Evolutionary conservation across 257 asterid species (phyloP).

Genomic region (Verbena officinalis): DNA sequence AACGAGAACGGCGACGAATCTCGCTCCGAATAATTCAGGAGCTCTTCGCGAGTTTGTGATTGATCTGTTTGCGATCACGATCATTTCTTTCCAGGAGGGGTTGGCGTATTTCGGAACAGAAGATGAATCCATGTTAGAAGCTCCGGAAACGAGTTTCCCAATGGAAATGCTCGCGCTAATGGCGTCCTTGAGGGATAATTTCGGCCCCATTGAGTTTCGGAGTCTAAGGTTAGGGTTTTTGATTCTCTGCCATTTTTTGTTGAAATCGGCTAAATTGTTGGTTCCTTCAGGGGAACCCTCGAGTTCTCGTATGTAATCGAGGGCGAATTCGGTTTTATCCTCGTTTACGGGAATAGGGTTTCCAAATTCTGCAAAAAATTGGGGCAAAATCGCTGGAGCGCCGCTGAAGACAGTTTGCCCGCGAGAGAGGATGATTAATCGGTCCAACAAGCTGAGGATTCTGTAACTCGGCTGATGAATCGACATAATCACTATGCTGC

Average conservation of each 20-base stretch:
- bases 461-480: slow-evolving; percentile 66
- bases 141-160: slow-evolving; percentile 58
- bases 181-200: slow-evolving; percentile 46
- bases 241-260: slow-evolving; percentile 43
- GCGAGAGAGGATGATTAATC: slow-evolving; percentile 50
- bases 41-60: slow-evolving; percentile 50
- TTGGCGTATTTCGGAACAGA: slow-evolving; percentile 50
- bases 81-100: slow-evolving; percentile 54
- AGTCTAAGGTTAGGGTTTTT: not conserved
- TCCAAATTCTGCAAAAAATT: slow-evolving; percentile 47
- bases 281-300: slow-evolving; percentile 39
- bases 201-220: slow-evolving; percentile 18
- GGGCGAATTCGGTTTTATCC: slow-evolving; percentile 58
- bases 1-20: slow-evolving; percentile 50
- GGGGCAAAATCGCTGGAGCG: slow-evolving; percentile 37
- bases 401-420: slow-evolving; percentile 58
- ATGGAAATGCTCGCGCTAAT: slow-evolving; percentile 55
- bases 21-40: slow-evolving; percentile 52
- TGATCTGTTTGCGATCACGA: slow-evolving; percentile 51
- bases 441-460: slow-evolving; percentile 47
- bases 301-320: slow-evolving; percentile 56
- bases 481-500: slow-evolving; percentile 60
- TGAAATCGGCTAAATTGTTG: slow-evolving; percentile 37
- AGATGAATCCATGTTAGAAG: slow-evolving; percentile 35
- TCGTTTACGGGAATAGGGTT: slow-evolving; percentile 47